Conservation (phyloP, 306 rosid genomes). For the Mucuna pruriens region DNA sequence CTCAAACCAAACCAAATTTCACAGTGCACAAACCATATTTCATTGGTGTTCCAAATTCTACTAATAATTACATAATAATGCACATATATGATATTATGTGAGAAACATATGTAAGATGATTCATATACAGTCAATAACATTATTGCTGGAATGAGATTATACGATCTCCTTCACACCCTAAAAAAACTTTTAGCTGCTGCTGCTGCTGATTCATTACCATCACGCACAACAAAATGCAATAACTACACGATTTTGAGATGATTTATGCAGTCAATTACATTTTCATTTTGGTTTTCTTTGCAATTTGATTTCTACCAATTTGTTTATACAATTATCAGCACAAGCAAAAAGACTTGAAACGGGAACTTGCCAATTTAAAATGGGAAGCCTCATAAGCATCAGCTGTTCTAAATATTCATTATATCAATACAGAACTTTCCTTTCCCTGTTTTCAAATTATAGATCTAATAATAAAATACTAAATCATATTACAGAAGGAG, state of each 20-base stretch:
- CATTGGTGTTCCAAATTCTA: not conserved
- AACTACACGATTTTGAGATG: not conserved
- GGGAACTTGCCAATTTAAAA: conserved; percentile 1
- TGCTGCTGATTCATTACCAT: not conserved
- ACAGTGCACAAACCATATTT: not conserved
- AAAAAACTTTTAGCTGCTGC: conserved; percentile 6
- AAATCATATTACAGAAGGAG: conserved; percentile 9
- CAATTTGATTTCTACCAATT: conserved; percentile 12
- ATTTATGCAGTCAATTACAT: conserved; percentile 25
- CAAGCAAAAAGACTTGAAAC: conserved; percentile 1
- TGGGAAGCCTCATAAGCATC: conserved; percentile 7
- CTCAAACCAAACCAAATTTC: conserved; percentile 4
- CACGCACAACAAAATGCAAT: conserved; percentile 19
- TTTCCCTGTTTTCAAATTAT: conserved; percentile 23
- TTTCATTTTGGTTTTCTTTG: conserved; percentile 1
- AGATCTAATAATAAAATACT: too few relatives aligned
- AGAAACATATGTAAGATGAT: not conserved
- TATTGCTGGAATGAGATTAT: conserved; percentile 1
- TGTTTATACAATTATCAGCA: conserved; percentile 20
- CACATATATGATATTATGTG: not conserved
- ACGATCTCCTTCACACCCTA: not conserved
- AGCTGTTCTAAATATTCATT: conserved; percentile 1
- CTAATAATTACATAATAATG: not conserved
- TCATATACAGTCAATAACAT: not conserved
- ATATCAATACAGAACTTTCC: not conserved